Conservation (phyloP, 306 rosid species). For the Medicago lupulina region DNA sequence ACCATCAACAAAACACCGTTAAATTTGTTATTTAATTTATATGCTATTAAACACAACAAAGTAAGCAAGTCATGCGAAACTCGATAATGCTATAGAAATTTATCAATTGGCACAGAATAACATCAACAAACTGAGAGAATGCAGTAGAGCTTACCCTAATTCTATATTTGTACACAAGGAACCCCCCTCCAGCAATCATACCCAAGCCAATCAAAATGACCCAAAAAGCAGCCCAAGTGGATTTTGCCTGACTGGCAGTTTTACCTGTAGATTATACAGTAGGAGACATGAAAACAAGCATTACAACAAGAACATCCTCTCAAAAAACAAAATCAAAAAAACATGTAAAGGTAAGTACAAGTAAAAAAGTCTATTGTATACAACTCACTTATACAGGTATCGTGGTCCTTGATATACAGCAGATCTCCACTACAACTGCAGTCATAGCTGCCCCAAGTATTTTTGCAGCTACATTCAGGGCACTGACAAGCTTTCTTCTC, state of each 20-base stretch:
- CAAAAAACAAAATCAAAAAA: not conserved
- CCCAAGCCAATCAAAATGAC: conserved; percentile 74
- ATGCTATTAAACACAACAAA: conserved; percentile 7
- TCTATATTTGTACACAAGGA: conserved; percentile 91
- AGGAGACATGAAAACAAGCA: not conserved
- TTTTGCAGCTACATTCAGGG: conserved; percentile 83
- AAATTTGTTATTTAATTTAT: not conserved
- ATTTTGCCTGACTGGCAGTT: conserved; percentile 63
- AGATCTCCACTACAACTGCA: conserved; percentile 83
- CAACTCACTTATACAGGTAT: conserved; percentile 90
- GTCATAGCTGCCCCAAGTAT: conserved; percentile 92
- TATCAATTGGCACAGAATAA: not conserved
- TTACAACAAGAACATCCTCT: conserved; percentile 7
- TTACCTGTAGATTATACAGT: conserved; percentile 70
- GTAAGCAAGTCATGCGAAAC: conserved; percentile 7
- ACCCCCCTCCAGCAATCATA: conserved; percentile 87
- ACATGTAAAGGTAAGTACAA: conserved; percentile 3
- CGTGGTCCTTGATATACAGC: conserved; percentile 83
- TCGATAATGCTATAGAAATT: conserved; percentile 14
- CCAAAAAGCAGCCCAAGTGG: conserved; percentile 88
- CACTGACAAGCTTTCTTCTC: conserved; percentile 91
- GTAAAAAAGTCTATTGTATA: conserved; percentile 29
- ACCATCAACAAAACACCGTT: conserved; percentile 38
- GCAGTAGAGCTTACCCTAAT: conserved; percentile 69
- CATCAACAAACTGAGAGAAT: conserved; percentile 10